These are phyloP conservation scores for Symbiodinium natans DNA, from an alignment of 73 alveolate species.

Conservation along the genomic window DNA sequence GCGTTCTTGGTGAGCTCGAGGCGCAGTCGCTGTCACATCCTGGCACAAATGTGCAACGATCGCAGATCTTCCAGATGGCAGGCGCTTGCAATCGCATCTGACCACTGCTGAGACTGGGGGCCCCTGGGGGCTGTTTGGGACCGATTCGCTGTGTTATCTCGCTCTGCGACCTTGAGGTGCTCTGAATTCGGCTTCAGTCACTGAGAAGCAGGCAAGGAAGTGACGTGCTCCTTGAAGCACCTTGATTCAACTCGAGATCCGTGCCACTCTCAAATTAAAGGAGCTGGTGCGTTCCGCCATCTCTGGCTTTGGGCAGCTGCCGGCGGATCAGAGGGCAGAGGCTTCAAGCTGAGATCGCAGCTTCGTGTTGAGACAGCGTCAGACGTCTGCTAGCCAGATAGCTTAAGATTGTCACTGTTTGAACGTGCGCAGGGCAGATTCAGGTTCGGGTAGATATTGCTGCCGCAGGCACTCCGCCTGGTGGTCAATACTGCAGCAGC, in stretches of 20 bases:
- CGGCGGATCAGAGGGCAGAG: slow-evolving; percentile 54
- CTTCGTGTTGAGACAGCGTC: no score
- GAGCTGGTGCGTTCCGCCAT: slow-evolving; percentile 55
- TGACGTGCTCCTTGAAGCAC: no score
- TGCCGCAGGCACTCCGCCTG: slow-evolving; percentile 24
- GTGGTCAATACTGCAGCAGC: slow-evolving; percentile 43
- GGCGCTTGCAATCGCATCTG: background rate
- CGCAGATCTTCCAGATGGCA: slow-evolving; percentile 65
- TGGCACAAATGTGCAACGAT: slow-evolving; percentile 1
- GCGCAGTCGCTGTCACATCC: slow-evolving; percentile 43
- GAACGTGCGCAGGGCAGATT: background rate
- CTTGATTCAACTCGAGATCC: no score
- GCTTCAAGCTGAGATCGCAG: background rate
- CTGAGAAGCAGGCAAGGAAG: slow-evolving; percentile 54
- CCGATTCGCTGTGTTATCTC: no score
- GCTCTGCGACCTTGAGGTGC: slow-evolving; percentile 35
- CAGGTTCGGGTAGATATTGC: background rate
- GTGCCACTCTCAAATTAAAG: no score
- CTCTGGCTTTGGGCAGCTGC: slow-evolving; percentile 85
- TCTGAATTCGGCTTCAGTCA: background rate
- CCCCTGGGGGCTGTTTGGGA: no score
- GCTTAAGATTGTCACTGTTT: background rate
- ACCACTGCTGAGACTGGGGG: background rate
- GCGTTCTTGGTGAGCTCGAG: no score
- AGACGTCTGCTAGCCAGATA: no score